These are phyloP conservation scores for Candida sp. DNA, from an alignment of 1,139 yeast genomes.

Conservation along the genomic window DNA sequence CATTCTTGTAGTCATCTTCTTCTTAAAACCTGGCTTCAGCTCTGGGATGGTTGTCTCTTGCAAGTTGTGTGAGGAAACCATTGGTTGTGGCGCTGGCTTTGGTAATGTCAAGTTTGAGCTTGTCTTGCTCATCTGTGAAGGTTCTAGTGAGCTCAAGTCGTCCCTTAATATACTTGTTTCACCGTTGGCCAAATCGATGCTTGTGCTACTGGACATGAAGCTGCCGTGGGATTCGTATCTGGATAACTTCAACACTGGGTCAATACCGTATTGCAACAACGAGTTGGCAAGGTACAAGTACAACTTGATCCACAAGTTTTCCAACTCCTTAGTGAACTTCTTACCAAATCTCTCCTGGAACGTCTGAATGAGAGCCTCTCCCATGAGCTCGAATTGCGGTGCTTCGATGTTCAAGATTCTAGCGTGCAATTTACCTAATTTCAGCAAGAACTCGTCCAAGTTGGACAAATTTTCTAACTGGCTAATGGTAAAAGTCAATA, in stretches of 20 bases:
- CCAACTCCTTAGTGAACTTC: constrained; percentile 52
- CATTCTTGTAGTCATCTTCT: constrained; percentile 14
- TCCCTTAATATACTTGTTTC: not conserved
- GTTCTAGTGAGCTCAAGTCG: not conserved
- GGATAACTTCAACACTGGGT: constrained; percentile 47
- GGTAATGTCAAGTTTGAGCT: not conserved
- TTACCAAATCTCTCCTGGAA: constrained; percentile 67
- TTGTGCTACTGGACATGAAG: not conserved
- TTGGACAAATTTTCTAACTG: constrained; percentile 41
- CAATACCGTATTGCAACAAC: constrained; percentile 66
- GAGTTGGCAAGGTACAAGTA: constrained; percentile 68
- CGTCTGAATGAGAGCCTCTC: constrained; percentile 76
- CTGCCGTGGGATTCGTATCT: constrained; percentile 3
- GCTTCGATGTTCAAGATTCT: constrained; percentile 79
- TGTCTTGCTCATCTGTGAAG: not conserved
- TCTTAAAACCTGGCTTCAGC: constrained; percentile 11
- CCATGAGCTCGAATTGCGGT: constrained; percentile 76
- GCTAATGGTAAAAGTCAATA: constrained; percentile 61
- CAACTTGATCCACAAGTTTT: constrained; percentile 75
- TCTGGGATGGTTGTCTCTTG: not conserved
- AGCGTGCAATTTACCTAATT: constrained; percentile 76
- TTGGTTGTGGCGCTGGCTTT: not conserved
- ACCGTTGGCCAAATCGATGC: not conserved
- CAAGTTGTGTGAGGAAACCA: not conserved
- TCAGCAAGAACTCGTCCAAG: constrained; percentile 63